Conservation (phyloP, 2,329 filamentous ascomycete species). For the Dothideomycetidae sp. region DNA sequence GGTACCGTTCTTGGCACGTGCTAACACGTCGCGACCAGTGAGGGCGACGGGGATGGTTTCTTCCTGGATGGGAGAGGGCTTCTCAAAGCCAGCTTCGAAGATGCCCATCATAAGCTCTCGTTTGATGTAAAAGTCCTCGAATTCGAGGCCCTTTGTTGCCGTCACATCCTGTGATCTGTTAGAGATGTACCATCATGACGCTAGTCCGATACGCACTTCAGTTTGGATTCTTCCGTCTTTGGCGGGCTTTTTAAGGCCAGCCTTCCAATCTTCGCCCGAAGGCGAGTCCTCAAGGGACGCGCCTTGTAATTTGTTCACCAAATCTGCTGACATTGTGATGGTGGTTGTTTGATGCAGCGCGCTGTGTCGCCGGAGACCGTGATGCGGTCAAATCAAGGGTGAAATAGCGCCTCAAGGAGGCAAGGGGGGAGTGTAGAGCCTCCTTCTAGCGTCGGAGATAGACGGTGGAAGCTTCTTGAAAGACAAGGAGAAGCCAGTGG, state of each 20-base stretch:
- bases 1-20: conserved; percentile 94
- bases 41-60: conserved; percentile 95
- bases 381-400: no score
- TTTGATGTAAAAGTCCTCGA: conserved; percentile 93
- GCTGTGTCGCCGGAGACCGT: no score
- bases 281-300: conserved; percentile 32
- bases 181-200: conserved; percentile 4
- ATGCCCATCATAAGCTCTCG: conserved; percentile 96
- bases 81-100: conserved; percentile 97
- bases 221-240: conserved; percentile 70
- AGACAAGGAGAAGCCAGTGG: no score
- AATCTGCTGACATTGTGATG: conserved; percentile 33
- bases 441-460: no score
- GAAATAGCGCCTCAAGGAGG: no score
- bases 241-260: conserved; percentile 53
- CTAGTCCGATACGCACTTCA: conserved; percentile 40
- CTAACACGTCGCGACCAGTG: conserved; percentile 86
- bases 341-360: conserved; percentile 18
- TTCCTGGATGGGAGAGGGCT: conserved; percentile 97
- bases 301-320: conserved; percentile 43
- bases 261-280: conserved; percentile 55
- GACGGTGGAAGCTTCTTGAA: no score
- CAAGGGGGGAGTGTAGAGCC: no score
- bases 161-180: conserved; percentile 65
- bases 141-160: conserved; percentile 91